Conservation (phyloP, 495 filamentous ascomycete species). For the Penicillium steckii region DNA sequence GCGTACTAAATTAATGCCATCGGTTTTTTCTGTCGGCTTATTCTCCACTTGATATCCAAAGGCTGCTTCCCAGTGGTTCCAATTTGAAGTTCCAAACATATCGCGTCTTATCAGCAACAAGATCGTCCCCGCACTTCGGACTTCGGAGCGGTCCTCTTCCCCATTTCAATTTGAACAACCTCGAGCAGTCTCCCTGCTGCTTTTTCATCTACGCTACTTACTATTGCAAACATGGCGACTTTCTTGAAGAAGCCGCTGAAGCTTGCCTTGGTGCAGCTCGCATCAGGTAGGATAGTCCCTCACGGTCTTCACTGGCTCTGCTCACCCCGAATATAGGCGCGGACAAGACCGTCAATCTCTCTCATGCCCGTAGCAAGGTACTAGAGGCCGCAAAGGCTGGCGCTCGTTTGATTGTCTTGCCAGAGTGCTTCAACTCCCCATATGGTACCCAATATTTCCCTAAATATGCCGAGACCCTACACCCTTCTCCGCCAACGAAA, state of each 20-base stretch:
- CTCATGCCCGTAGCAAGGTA: slow-evolving; percentile 76
- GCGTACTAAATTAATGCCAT: not conserved
- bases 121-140: slow-evolving; percentile 3
- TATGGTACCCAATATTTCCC: slow-evolving; percentile 92
- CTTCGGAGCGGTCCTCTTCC: slow-evolving; percentile 1
- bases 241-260: slow-evolving; percentile 73
- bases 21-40: not conserved
- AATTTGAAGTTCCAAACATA: not conserved
- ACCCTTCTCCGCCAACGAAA: slow-evolving; percentile 70
- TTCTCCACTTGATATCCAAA: not conserved
- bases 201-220: not conserved
- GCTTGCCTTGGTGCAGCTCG: slow-evolving; percentile 79
- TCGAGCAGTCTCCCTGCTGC: not conserved
- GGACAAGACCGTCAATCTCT: slow-evolving; percentile 84
- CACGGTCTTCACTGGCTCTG: not conserved
- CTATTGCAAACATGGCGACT: slow-evolving; percentile 38
- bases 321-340: slow-evolving; percentile 45
- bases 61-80: not conserved
- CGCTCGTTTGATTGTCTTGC: slow-evolving; percentile 61
- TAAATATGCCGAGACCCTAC: slow-evolving; percentile 83
- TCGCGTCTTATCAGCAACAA: not conserved
- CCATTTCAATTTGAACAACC: not conserved
- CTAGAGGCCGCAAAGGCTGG: slow-evolving; percentile 74
- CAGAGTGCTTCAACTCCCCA: slow-evolving; percentile 97
- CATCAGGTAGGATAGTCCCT: slow-evolving; percentile 50